phyloP scores from a whole-genome alignment of 495 filamentous ascomycete species.

The Letharia columbiana region DNA sequence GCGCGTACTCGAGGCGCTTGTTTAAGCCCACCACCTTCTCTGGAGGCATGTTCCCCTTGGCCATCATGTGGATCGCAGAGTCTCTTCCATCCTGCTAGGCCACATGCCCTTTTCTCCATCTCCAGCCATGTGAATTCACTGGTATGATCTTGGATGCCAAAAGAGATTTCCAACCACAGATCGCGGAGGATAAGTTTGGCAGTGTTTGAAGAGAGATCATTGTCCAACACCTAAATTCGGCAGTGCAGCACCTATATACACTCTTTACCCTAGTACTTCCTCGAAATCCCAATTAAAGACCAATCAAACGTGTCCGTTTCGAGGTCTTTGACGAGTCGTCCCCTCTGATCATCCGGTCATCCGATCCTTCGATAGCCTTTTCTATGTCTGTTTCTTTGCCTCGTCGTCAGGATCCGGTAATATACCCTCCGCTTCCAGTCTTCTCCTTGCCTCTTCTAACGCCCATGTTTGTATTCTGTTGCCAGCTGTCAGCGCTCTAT shows the following conservation, averaged over 20 bases:
- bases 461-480: constrained; percentile 97
- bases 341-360: background rate
- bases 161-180: no score
- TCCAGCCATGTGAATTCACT: no score
- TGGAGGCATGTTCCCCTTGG: no score
- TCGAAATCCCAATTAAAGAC: background rate
- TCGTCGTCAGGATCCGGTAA: constrained; percentile 60
- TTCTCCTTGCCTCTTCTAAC: constrained; percentile 85
- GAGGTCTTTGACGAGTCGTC: background rate
- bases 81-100: no score
- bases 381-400: constrained; percentile 14
- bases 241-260: background rate
- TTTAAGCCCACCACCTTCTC: no score
- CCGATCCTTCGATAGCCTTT: background rate
- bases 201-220: no score
- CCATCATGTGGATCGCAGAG: no score
- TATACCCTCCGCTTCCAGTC: constrained; percentile 92
- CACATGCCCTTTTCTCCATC: no score
- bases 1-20: no score
- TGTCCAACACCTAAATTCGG: background rate
- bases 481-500: background rate
- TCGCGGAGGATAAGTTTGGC: no score
- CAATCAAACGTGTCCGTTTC: background rate
- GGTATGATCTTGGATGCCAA: no score
- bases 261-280: background rate